Evolutionary conservation across 2,329 filamentous ascomycete genomes (phyloP).

Genomic region (Hortaea werneckii): DNA sequence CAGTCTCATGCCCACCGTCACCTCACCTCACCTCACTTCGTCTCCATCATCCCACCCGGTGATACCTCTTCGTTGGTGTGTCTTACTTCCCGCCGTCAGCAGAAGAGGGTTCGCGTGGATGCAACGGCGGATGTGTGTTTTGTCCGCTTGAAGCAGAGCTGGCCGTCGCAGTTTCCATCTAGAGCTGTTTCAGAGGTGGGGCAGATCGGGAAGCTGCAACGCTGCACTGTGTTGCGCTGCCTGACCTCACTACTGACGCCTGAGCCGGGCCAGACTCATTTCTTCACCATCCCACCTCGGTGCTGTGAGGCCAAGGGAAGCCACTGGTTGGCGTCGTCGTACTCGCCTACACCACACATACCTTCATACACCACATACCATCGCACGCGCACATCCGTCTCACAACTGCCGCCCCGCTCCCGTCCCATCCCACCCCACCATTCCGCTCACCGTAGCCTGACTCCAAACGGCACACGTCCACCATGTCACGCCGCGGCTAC

Average conservation of each 20-base stretch:
- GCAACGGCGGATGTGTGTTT: background rate
- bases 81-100: background rate
- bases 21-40: too few species aligned
- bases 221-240: too few species aligned
- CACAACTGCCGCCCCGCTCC: background rate
- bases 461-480: background rate
- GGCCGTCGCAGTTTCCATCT: background rate
- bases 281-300: background rate
- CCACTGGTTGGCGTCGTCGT: background rate
- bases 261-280: too few species aligned
- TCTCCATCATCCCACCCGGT: background rate
- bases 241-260: too few species aligned
- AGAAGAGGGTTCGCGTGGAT: background rate
- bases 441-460: background rate
- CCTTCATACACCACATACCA: background rate
- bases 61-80: background rate
- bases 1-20: too few species aligned
- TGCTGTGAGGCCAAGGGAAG: background rate
- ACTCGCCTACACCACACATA: too few species aligned
- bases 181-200: background rate
- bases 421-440: background rate
- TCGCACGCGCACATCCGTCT: background rate
- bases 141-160: background rate
- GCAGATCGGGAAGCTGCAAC: too few species aligned
- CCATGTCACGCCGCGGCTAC: constrained; percentile 23